phyloP scores from a whole-genome alignment of 495 filamentous ascomycete genomes.

The Daldinia decipiens region DNA sequence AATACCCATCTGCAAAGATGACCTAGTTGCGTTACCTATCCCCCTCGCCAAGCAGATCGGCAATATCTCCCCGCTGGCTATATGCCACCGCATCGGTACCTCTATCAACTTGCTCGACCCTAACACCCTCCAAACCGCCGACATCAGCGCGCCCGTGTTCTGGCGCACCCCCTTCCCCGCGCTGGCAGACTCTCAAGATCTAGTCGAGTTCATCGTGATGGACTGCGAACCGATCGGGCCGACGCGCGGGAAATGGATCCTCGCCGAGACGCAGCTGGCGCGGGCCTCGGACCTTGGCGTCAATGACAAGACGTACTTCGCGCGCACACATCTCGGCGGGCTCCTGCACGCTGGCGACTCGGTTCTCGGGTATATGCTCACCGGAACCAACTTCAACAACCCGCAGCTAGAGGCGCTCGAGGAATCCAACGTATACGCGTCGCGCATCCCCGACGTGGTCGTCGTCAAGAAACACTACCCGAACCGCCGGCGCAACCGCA shows the following conservation, averaged over 20 bases:
- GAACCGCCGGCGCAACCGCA: slow-evolving; percentile 82
- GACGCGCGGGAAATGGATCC: slow-evolving; percentile 79
- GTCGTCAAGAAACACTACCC: slow-evolving; percentile 97
- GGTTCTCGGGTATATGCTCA: slow-evolving; percentile 89
- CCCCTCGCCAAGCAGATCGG: slow-evolving; percentile 85
- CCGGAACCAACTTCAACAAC: slow-evolving; percentile 92
- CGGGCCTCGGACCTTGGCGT: slow-evolving; percentile 87
- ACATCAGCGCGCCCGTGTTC: slow-evolving; percentile 80
- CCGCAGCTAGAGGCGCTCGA: slow-evolving; percentile 82
- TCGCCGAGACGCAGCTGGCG: slow-evolving; percentile 88
- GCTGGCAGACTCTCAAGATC: slow-evolving; percentile 83
- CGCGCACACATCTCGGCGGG: slow-evolving; percentile 87
- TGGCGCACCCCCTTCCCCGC: slow-evolving; percentile 88
- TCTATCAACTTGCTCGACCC: slow-evolving; percentile 90
- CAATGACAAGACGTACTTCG: slow-evolving; percentile 87
- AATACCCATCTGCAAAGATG: slow-evolving; percentile 95
- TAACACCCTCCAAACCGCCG: slow-evolving; percentile 87
- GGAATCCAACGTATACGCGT: slow-evolving; percentile 71
- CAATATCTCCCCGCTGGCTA: slow-evolving; percentile 82
- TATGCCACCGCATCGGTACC: slow-evolving; percentile 92
- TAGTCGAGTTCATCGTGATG: slow-evolving; percentile 93
- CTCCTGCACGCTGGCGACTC: slow-evolving; percentile 90
- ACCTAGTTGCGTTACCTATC: slow-evolving; percentile 89
- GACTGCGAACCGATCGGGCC: slow-evolving; percentile 85
- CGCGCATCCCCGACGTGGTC: slow-evolving; percentile 87